These are phyloP conservation scores for Phytopythium delawarense DNA, from an alignment of 352 stramenopile species.

Conservation along the genomic window DNA sequence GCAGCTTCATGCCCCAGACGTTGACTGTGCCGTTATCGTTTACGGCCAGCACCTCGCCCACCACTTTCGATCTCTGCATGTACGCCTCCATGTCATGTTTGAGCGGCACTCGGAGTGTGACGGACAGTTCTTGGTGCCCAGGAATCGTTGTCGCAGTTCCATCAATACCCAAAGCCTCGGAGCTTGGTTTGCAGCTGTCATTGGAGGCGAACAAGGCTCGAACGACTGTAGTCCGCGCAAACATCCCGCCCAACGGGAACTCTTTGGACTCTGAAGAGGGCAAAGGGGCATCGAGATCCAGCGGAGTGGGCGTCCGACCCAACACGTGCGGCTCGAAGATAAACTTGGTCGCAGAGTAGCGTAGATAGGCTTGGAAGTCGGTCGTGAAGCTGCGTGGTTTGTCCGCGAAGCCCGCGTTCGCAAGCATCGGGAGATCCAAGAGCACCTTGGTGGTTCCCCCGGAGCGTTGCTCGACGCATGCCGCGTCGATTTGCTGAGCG, in stretches of 20 bases:
- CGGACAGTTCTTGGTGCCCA: background rate
- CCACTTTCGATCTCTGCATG: slow-evolving; percentile 20
- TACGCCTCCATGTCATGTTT: slow-evolving; percentile 23
- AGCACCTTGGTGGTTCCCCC: slow-evolving; percentile 12
- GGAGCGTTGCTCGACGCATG: slow-evolving; percentile 14
- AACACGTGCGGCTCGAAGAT: slow-evolving; percentile 42
- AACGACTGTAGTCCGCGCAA: slow-evolving; percentile 19
- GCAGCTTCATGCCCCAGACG: slow-evolving; percentile 24
- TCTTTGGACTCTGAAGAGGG: slow-evolving; percentile 1
- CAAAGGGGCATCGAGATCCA: background rate
- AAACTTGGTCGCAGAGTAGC: slow-evolving; percentile 51
- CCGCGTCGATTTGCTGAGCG: slow-evolving; percentile 12
- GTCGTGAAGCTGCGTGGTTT: slow-evolving; percentile 22
- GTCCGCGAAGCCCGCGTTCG: slow-evolving; percentile 16
- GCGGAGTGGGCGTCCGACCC: slow-evolving; percentile 7
- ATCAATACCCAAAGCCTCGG: slow-evolving; percentile 3
- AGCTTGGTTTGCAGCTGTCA: background rate
- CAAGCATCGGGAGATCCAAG: slow-evolving; percentile 32
- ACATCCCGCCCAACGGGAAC: slow-evolving; percentile 20
- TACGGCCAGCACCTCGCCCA: slow-evolving; percentile 40
- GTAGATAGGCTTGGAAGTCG: slow-evolving; percentile 48
- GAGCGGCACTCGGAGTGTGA: slow-evolving; percentile 22
- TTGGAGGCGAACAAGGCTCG: slow-evolving; percentile 19
- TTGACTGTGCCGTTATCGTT: slow-evolving; percentile 25
- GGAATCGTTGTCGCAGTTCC: background rate